These are phyloP conservation scores for Basidiobolus meristosporus DNA, from an alignment of 371 early-diverging fungal species.

Conservation along the genomic window DNA sequence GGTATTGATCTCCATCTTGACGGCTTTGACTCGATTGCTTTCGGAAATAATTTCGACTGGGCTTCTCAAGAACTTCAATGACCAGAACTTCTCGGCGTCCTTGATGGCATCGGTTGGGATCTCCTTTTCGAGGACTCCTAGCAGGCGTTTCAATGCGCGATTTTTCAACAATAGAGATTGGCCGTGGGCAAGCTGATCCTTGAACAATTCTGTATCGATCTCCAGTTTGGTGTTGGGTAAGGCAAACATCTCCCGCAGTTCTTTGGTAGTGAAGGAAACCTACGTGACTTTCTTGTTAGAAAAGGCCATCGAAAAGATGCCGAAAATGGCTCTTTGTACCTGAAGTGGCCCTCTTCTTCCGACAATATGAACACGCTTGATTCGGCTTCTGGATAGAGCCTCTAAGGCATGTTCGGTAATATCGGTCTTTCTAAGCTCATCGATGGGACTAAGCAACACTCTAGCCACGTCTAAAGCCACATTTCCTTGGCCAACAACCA, in stretches of 20 bases:
- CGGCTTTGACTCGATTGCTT: constrained; percentile 5
- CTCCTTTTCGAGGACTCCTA: constrained; percentile 15
- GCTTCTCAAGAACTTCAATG: constrained; percentile 48
- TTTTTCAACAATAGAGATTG: constrained; percentile 17
- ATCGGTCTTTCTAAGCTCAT: constrained; percentile 67
- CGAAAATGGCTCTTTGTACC: constrained; percentile 14
- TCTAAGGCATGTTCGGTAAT: constrained; percentile 63
- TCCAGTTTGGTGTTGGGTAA: constrained; percentile 34
- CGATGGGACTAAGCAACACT: constrained; percentile 57
- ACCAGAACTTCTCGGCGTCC: constrained; percentile 34
- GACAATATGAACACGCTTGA: constrained; percentile 68
- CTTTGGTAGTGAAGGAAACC: constrained; percentile 85
- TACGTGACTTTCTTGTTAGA: constrained; percentile 6
- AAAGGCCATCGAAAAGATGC: background rate
- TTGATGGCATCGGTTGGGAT: background rate
- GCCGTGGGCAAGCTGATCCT: constrained; percentile 8
- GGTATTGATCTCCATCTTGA: constrained; percentile 46
- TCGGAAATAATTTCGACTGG: constrained; percentile 14
- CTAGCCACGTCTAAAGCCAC: constrained; percentile 91
- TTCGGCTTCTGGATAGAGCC: constrained; percentile 35
- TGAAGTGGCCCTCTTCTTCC: constrained; percentile 88
- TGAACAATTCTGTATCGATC: constrained; percentile 33
- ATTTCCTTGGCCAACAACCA: constrained; percentile 85
- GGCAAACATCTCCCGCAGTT: constrained; percentile 82
- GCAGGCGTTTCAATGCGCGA: constrained; percentile 52